Conservation (phyloP, 1,284 basidiomycete genomes). For the Malassezia arunalokei region DNA sequence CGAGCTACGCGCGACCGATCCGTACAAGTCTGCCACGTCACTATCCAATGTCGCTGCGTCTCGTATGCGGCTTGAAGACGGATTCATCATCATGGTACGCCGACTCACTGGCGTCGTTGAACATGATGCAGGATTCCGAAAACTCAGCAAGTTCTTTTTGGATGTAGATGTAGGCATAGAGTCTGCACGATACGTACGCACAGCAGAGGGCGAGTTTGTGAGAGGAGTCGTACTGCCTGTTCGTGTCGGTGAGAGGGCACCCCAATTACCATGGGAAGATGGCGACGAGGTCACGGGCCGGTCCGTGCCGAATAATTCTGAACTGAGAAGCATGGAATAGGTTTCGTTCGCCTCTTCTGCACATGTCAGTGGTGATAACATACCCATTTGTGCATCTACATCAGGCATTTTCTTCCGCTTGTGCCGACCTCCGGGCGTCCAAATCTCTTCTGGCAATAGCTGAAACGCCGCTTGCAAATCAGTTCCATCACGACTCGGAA, state of each 20-base stretch:
- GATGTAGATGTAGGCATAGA: conserved; percentile 31
- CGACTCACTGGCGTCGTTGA: conserved; percentile 18
- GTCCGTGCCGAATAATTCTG: conserved; percentile 50
- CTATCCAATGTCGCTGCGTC: conserved; percentile 14
- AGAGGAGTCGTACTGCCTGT: not conserved
- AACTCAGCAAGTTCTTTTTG: conserved; percentile 50
- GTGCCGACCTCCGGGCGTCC: conserved; percentile 27
- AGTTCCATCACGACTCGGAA: conserved; percentile 50
- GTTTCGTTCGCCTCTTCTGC: conserved; percentile 52
- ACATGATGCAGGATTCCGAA: conserved; percentile 33
- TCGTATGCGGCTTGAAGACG: not conserved
- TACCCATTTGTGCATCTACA: conserved; percentile 35
- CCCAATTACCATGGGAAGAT: not conserved
- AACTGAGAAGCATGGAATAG: conserved; percentile 51
- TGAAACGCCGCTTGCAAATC: conserved; percentile 51
- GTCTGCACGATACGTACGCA: not conserved
- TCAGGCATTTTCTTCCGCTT: conserved; percentile 34
- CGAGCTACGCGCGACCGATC: not conserved
- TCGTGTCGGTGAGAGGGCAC: conserved; percentile 5
- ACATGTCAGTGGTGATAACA: not conserved
- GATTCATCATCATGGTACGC: conserved; percentile 7
- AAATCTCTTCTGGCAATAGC: conserved; percentile 47
- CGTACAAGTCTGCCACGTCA: conserved; percentile 2
- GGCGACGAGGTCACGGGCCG: conserved; percentile 2
- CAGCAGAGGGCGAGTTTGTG: conserved; percentile 1